These are phyloP conservation scores for Alternaria postmessia DNA, from an alignment of 2,329 filamentous ascomycete species.

Conservation along the genomic window DNA sequence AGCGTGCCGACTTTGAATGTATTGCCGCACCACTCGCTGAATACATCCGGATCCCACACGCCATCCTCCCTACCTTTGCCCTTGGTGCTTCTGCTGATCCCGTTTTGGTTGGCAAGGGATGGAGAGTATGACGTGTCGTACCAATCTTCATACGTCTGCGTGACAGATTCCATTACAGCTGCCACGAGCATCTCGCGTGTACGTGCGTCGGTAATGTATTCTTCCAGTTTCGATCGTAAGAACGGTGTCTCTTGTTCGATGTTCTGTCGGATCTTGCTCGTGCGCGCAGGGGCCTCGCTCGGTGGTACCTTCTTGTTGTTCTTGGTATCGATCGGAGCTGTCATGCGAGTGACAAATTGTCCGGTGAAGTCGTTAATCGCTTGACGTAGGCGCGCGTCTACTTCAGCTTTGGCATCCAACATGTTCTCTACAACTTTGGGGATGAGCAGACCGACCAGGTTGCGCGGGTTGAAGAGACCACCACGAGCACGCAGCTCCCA, in stretches of 20 bases:
- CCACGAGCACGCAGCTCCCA: conserved; percentile 72
- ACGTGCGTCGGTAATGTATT: conserved; percentile 70
- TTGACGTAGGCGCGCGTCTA: conserved; percentile 68
- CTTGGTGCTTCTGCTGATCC: conserved; percentile 26
- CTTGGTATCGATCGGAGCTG: conserved; percentile 52
- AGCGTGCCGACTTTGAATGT: conserved; percentile 65
- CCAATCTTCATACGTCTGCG: conserved; percentile 70
- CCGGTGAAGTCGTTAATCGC: conserved; percentile 74
- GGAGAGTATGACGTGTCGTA: conserved; percentile 61
- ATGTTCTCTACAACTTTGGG: conserved; percentile 75
- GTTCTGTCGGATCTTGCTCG: conserved; percentile 59
- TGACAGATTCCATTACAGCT: conserved; percentile 70
- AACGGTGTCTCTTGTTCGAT: conserved; percentile 67
- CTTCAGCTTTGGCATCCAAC: conserved; percentile 74
- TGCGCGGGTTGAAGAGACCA: conserved; percentile 70
- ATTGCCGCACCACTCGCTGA: conserved; percentile 67
- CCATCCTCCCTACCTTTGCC: conserved; percentile 67
- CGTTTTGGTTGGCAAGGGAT: conserved; percentile 30
- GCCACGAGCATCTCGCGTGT: conserved; percentile 72
- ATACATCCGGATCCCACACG: conserved; percentile 71
- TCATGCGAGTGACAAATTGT: conserved; percentile 65
- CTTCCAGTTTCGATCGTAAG: conserved; percentile 65
- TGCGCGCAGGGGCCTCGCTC: conserved; percentile 39
- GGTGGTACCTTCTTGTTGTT: conserved; percentile 34
- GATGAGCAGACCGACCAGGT: conserved; percentile 68